Base-by-base conservation (phyloP, 306 rosid species). In the Aeschynomene evenia region DNA sequence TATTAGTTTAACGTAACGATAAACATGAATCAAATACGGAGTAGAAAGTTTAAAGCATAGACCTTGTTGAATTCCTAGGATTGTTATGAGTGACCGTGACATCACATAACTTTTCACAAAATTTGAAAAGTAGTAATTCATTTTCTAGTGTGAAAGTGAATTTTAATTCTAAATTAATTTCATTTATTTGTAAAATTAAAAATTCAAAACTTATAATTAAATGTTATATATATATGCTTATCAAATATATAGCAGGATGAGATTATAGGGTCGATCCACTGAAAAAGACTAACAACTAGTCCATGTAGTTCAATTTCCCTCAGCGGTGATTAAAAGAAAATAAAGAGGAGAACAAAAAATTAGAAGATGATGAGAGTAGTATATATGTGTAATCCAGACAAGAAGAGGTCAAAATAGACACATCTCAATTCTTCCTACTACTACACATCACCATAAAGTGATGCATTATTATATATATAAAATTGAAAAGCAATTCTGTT, bases 341-440 rank as follows among this genome's bases (percentile, higher is more conserved):
- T 28, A 3, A 28, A 28, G 3, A 2, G 31, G 31, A 0, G 3
- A 28, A 28, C 31, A 10, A 39, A 39, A 10, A 10, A 8, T 2
- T 10, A 10, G 45, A 39, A 10, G 45, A 39, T 6, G 31, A 28
- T 28, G 45, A 11, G n/a, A 39, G 45, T 15, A 22, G 4, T 40
- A 3, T 28, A 33, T 11, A 3, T 28, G 48, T 11, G 18, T 75
- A 42, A 51, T 15, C 58, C 56, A n/a, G 76, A 52, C 66, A 69
- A 6, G 60, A 52, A 40, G 39, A 29, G 19, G 64, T 52, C 48
- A 68, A 60, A 50, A 39, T n/a, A 13, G 33, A 45, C 3, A 7
- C 19, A 29, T 36, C n/a, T 29, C 18, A 28, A 1, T 37, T 24
- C 10, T 22, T 19, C 45, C 9, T 9, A 39, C n/a, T 10, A 2